Evolutionary conservation across 345 rosid genomes (phyloP).

Genomic region (Eucalyptus pumila): DNA sequence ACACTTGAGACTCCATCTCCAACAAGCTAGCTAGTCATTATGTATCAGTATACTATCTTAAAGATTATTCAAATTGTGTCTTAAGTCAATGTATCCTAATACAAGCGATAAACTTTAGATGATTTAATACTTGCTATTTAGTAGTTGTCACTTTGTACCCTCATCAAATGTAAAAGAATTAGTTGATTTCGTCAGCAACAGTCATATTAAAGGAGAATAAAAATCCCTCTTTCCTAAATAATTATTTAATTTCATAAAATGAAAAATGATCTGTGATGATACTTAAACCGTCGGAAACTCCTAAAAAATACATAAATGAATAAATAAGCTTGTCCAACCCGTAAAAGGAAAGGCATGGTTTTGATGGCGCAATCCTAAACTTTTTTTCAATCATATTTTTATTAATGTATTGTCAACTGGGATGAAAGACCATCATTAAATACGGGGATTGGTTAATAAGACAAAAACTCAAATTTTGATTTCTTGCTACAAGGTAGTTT

Average conservation of each 20-base stretch:
- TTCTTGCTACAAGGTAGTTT: neutral
- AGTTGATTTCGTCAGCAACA: neutral
- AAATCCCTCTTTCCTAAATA: neutral
- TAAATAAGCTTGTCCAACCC: neutral
- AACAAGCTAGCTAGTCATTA: neutral
- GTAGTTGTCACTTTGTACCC: neutral
- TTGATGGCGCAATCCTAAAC: neutral
- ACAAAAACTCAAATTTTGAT: neutral
- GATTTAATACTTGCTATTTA: neutral
- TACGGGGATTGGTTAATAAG: neutral
- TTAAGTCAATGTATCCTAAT: neutral
- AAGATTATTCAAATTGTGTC: neutral
- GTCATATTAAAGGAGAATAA: neutral
- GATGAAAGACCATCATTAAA: neutral
- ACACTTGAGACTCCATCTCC: neutral
- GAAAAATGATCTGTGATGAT: neutral
- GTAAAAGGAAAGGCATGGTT: neutral
- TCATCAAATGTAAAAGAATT: neutral
- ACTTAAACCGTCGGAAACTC: neutral
- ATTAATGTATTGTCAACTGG: neutral
- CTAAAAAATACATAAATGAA: neutral
- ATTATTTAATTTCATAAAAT: neutral
- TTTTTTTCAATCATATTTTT: neutral
- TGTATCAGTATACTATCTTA: neutral
- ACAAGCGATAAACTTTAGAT: neutral